Evolutionary conservation across 2,329 filamentous ascomycete species (phyloP).

Genomic region (Pseudofabraea citricarpa): DNA sequence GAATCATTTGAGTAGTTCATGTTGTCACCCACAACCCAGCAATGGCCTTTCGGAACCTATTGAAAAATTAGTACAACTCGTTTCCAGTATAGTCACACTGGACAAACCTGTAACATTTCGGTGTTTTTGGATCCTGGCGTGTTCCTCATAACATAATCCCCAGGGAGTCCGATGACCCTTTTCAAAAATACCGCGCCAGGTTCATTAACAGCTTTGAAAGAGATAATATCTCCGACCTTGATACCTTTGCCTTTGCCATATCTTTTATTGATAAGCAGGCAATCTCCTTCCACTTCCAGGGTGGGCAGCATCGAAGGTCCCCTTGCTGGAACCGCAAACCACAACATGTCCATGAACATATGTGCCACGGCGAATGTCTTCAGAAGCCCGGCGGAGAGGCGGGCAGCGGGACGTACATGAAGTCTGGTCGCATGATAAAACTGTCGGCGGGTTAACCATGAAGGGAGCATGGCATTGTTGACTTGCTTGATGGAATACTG

Average conservation of each 20-base stretch:
- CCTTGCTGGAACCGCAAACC: slow-evolving; percentile 51
- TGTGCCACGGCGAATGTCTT: slow-evolving; percentile 45
- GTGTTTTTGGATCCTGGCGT: slow-evolving; percentile 41
- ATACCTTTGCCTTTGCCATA: slow-evolving; percentile 64
- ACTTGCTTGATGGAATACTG: neutral
- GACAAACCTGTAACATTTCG: slow-evolving; percentile 55
- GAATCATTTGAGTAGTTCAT: slow-evolving; percentile 80
- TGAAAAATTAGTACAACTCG: neutral
- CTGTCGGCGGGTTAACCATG: neutral
- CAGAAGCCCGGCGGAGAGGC: slow-evolving; percentile 38
- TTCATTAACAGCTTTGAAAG: slow-evolving; percentile 70
- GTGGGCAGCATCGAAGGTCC: slow-evolving; percentile 92
- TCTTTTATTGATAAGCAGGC: slow-evolving; percentile 62
- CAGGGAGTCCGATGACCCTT: slow-evolving; percentile 39
- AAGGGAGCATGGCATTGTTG: neutral
- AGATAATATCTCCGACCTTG: slow-evolving; percentile 78
- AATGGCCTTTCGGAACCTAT: slow-evolving; percentile 86
- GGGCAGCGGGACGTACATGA: slow-evolving; percentile 29
- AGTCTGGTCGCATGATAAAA: slow-evolving; percentile 5
- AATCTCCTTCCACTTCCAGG: slow-evolving; percentile 62
- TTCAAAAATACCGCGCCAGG: slow-evolving; percentile 62
- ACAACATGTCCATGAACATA: slow-evolving; percentile 55
- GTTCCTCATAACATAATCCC: slow-evolving; percentile 68
- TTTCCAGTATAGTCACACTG: neutral
- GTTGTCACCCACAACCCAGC: slow-evolving; percentile 89